These are phyloP conservation scores for Endotrypanum monterogeii DNA, from an alignment of 208 protist species.

Conservation along the genomic window DNA sequence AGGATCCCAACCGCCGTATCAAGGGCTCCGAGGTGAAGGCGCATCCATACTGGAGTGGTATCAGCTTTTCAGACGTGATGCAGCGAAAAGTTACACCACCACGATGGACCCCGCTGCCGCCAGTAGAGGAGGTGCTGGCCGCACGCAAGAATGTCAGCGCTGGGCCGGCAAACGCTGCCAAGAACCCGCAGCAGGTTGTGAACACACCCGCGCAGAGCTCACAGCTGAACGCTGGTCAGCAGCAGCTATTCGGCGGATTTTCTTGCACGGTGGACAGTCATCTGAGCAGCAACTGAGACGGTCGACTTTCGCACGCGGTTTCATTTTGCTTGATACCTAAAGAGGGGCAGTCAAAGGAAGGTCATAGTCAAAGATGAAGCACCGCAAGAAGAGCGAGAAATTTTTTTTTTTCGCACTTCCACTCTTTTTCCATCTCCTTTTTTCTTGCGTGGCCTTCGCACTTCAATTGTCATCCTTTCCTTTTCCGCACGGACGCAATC, in stretches of 20 bases:
- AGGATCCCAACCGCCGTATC: conserved; percentile 86
- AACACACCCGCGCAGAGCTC: conserved; percentile 85
- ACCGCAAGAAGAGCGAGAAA: no score
- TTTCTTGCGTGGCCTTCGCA: no score
- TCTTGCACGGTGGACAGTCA: conserved; percentile 90
- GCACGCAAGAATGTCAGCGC: conserved; percentile 39
- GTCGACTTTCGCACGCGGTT: background rate
- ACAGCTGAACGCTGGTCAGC: conserved; percentile 80
- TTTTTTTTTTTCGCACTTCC: no score
- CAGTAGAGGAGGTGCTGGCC: conserved; percentile 82
- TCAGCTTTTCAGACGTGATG: conserved; percentile 92
- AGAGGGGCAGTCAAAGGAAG: background rate
- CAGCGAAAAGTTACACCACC: conserved; percentile 77
- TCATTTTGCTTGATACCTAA: no score
- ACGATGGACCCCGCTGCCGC: conserved; percentile 84
- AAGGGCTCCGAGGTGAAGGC: conserved; percentile 87
- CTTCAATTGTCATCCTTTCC: no score
- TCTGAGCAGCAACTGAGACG: conserved; percentile 42
- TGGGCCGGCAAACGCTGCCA: conserved; percentile 18
- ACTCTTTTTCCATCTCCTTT: no score
- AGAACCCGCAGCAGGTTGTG: conserved; percentile 80
- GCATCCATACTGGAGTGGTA: conserved; percentile 92
- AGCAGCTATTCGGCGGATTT: conserved; percentile 92
- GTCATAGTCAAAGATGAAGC: no score
- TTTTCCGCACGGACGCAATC: no score